Percentiles rank a stretch among this genome's conserved stretches.
phyloP scores from a whole-genome alignment of 257 asterid species.

The Fraxinus excelsior region DNA sequence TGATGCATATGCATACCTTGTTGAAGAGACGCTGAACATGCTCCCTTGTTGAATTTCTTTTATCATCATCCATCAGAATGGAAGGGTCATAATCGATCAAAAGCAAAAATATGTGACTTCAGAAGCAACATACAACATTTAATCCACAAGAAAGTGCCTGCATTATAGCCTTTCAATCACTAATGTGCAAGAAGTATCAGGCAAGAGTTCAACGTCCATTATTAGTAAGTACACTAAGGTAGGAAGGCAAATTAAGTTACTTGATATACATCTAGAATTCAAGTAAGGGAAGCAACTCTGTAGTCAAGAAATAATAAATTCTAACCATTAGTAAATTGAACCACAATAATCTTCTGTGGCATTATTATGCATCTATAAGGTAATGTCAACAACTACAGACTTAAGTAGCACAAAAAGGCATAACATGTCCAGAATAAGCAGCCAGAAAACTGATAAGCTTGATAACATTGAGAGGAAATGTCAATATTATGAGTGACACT shows the following conservation, averaged over 20 bases:
- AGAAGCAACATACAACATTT: conserved; percentile 21
- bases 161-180: conserved; percentile 4
- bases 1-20: conserved; percentile 51
- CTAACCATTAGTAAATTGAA: not conserved
- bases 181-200: not conserved
- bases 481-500: not conserved
- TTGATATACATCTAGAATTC: not conserved
- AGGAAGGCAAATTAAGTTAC: not conserved
- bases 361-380: not conserved
- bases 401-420: not conserved
- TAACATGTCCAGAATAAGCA: not conserved
- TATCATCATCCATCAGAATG: conserved; percentile 68
- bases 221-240: not conserved
- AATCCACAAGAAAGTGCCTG: conserved; percentile 31
- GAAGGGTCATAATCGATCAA: conserved; percentile 72
- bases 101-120: conserved; percentile 22
- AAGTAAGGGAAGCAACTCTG: not conserved
- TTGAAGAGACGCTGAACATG: conserved; percentile 72
- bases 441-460: not conserved
- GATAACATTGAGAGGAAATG: not conserved
- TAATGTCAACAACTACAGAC: not conserved
- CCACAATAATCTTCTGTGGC: not conserved
- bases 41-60: conserved; percentile 53
- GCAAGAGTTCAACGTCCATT: not conserved
- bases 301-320: not conserved